These are phyloP conservation scores for Poa annua DNA, from an alignment of 176 grass and related monocot genomes.

Conservation along the genomic window DNA sequence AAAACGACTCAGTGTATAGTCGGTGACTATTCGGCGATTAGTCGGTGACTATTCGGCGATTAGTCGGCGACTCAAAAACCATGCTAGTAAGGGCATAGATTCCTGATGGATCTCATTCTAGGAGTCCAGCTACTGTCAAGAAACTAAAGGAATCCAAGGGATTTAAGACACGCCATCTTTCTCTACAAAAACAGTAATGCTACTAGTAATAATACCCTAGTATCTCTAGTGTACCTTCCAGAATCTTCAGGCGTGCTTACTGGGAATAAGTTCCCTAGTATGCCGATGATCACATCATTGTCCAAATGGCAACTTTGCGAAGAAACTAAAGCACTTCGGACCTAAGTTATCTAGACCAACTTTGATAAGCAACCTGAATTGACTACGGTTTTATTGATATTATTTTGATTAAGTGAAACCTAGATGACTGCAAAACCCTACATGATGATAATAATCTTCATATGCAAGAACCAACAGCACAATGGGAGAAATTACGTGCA, in stretches of 20 bases:
- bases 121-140: background rate
- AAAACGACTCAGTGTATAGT: too few relatives aligned
- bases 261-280: background rate
- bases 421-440: background rate
- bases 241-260: background rate
- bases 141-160: background rate
- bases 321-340: background rate
- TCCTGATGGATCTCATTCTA: background rate
- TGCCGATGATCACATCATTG: background rate
- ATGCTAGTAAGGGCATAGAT: background rate
- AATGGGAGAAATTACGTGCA: conserved; percentile 1
- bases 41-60: too few relatives aligned
- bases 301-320: conserved; percentile 17
- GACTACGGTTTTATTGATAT: background rate
- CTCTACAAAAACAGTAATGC: background rate
- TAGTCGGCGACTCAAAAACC: too few relatives aligned
- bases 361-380: background rate
- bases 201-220: background rate
- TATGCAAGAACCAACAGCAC: background rate
- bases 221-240: background rate
- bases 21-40: too few relatives aligned
- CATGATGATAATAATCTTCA: background rate
- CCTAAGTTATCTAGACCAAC: background rate
- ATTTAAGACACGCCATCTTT: background rate
- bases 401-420: background rate